Evolutionary conservation across 2,329 filamentous ascomycete genomes (phyloP).

Genomic region (Fusarium sororula): DNA sequence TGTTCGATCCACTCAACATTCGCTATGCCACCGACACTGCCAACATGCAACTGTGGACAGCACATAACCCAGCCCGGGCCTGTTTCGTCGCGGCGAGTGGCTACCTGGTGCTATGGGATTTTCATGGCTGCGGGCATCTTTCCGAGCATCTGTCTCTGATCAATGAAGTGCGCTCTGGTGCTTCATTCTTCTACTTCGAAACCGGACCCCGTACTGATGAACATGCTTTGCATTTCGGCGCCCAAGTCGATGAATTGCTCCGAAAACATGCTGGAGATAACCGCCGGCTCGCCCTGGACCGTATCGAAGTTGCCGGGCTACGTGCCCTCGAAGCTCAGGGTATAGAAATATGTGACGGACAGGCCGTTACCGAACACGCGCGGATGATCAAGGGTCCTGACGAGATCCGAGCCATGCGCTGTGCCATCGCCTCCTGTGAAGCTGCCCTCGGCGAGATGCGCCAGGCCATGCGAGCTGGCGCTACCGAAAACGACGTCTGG

Average conservation of each 20-base stretch:
- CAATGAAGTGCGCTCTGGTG: background rate
- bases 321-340: background rate
- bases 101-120: background rate
- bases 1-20: background rate
- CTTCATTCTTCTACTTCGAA: background rate
- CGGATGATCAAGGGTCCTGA: background rate
- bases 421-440: background rate
- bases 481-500: background rate
- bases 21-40: background rate
- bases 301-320: background rate
- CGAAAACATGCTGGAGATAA: background rate
- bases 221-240: background rate
- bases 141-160: background rate
- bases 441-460: fast-evolving
- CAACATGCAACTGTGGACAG: background rate
- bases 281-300: background rate
- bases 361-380: background rate
- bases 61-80: background rate
- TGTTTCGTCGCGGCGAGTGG: background rate
- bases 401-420: background rate
- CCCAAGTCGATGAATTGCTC: background rate
- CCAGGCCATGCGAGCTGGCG: background rate
- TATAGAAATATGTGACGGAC: background rate
- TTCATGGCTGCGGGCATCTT: background rate
- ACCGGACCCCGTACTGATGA: background rate